Base-by-base conservation (phyloP, 2,329 filamentous ascomycete genomes). In the Orbilia quercus region DNA sequence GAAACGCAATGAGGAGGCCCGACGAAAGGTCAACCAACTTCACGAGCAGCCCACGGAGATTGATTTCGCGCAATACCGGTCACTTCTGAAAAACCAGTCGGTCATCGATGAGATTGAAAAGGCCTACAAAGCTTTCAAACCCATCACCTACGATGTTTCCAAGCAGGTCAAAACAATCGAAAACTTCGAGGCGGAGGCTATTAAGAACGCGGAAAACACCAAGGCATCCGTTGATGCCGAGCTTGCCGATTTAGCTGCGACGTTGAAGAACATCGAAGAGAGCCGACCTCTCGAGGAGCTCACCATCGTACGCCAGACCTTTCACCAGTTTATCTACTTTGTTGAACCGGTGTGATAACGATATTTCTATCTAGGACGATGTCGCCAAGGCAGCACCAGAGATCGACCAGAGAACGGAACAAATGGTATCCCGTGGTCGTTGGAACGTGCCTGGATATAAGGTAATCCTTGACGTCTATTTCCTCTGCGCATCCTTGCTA, bases 391-490 rank as follows among this genome's bases (percentile, higher is more conserved):
- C 94, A 79, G 91, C 93, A 82, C 93, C 95, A 79, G 94, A 96
- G 78, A 97, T 99, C 82, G 94, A 98, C 85, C 89, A 96, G 88
- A 96, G 96, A 87, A 96, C 94, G 79, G 85, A 89, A 80, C 89
- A 95, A 84, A 88, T 99, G 82, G 93, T 99, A 77, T 91, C 91
- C 83, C 97, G 96, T 90, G 94, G 94, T 82, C 91, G 92, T 88
- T 99, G 95, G 95, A 88, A 89, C 85, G 93, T 96, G 81, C 93
- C 95, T 76, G 95, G 95, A 82, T 99, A 99, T 91, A 96, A 97
- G 92, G 94, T 94, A 85, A 79, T 89, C 83, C 54, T 75, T 31
- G 9, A 9, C 4, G 9, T n/a, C n/a, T n/a, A n/a, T 14, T 42
- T 60, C 16, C 47, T 25, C 38, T 7, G 31, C n/a, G 25, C 28